These are phyloP conservation scores for Umbelopsis sp. DNA, from an alignment of 371 early-diverging fungal species.

Conservation along the genomic window DNA sequence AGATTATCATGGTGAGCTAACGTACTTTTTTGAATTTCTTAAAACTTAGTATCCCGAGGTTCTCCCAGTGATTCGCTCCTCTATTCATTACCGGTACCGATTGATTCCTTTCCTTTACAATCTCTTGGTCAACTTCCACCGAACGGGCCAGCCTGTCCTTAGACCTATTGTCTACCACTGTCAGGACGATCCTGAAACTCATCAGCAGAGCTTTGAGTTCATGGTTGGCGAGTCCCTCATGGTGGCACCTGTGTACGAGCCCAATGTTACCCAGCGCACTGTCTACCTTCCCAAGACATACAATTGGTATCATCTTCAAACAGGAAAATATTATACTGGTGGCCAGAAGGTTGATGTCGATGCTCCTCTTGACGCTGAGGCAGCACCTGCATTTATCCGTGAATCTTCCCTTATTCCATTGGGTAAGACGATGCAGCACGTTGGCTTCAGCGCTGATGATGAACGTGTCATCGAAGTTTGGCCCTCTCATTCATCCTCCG, in stretches of 20 bases:
- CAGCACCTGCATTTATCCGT: slow-evolving; percentile 39
- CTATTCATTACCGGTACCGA: slow-evolving; percentile 57
- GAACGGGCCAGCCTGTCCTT: slow-evolving; percentile 49
- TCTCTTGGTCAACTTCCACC: slow-evolving; percentile 40
- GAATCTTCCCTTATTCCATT: slow-evolving; percentile 36
- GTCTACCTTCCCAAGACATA: slow-evolving; percentile 43
- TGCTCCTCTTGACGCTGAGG: slow-evolving; percentile 28
- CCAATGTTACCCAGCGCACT: slow-evolving; percentile 26
- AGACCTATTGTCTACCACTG: slow-evolving; percentile 61
- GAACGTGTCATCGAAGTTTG: slow-evolving; percentile 43
- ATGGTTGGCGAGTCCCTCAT: slow-evolving; percentile 59
- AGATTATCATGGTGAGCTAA: background rate
- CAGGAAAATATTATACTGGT: slow-evolving; percentile 30
- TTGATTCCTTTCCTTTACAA: slow-evolving; percentile 64
- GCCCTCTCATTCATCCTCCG: slow-evolving; percentile 25
- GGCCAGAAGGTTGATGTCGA: slow-evolving; percentile 30
- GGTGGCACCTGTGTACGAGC: slow-evolving; percentile 53
- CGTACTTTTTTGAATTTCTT: background rate
- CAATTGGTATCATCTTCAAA: slow-evolving; percentile 49
- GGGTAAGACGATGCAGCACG: slow-evolving; percentile 40
- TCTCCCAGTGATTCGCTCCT: slow-evolving; percentile 53
- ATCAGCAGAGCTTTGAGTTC: slow-evolving; percentile 54
- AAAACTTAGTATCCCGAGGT: slow-evolving; percentile 40
- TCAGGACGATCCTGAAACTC: slow-evolving; percentile 46
- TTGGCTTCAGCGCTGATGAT: slow-evolving; percentile 31